Evolutionary conservation across 176 grass and related monocot species (phyloP).

Genomic region (Dendrocalamus sinicus): DNA sequence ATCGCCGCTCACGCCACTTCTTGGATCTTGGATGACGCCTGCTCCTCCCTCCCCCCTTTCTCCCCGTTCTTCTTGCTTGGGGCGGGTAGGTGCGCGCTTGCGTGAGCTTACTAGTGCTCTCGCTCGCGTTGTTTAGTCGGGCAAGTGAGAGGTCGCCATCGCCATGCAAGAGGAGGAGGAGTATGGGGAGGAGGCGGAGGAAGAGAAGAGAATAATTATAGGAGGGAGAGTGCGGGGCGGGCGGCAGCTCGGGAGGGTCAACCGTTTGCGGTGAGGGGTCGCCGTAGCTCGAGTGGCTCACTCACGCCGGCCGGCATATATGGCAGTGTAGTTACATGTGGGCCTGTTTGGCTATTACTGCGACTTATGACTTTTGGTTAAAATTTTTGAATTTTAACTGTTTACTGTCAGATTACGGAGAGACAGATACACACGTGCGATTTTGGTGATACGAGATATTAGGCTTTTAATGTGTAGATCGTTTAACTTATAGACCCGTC

Average conservation of each 20-base stretch:
- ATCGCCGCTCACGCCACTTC: background rate
- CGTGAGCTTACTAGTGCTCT: constrained; percentile 1
- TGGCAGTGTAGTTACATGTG: too few species aligned
- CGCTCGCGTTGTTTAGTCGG: constrained; percentile 32
- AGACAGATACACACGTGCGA: too few species aligned
- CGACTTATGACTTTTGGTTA: too few species aligned
- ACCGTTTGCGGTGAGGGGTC: constrained; percentile 48
- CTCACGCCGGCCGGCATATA: background rate
- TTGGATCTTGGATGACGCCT: background rate
- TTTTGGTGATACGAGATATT: too few species aligned
- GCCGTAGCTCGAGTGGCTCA: background rate
- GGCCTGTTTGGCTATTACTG: too few species aligned
- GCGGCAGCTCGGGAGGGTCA: constrained; percentile 17
- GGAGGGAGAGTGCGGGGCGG: constrained; percentile 10
- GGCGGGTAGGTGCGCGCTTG: background rate
- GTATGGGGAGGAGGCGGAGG: background rate
- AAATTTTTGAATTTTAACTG: too few species aligned
- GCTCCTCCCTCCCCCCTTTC: background rate
- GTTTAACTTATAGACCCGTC: too few species aligned
- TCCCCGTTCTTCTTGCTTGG: background rate
- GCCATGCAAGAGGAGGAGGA: constrained; percentile 11
- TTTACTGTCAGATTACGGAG: too few species aligned
- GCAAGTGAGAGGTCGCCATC: constrained; percentile 50
- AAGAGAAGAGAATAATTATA: constrained; percentile 38
- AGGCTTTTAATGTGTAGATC: too few species aligned